Evolutionary conservation across 2,329 filamentous ascomycete species (phyloP).

Genomic region (Bisporella sp.): DNA sequence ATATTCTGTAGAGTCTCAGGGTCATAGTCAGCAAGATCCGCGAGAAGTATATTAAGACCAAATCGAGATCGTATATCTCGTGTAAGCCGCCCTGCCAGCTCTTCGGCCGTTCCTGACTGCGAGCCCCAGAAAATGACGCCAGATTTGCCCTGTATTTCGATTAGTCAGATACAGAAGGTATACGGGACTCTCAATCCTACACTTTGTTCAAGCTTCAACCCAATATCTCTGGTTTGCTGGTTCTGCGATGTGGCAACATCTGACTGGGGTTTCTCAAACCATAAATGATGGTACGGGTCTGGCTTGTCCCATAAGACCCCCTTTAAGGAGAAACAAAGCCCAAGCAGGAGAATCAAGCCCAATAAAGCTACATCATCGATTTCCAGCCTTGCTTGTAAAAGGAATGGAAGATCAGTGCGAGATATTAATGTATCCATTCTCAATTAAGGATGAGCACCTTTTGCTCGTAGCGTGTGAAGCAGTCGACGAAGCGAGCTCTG

Average conservation of each 20-base stretch:
- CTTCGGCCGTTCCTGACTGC: conserved; percentile 39
- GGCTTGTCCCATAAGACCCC: conserved; percentile 39
- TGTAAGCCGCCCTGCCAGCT: conserved; percentile 33
- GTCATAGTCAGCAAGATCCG: conserved; percentile 42
- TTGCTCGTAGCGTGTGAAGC: too few species aligned
- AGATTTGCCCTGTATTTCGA: conserved; percentile 8
- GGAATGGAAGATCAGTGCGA: too few species aligned
- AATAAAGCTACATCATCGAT: conserved; percentile 15
- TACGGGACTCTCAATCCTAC: conserved; percentile 4
- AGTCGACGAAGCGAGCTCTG: too few species aligned
- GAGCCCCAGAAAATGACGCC: conserved; percentile 40
- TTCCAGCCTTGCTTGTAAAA: background rate
- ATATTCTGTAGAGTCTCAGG: conserved; percentile 13
- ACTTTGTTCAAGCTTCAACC: conserved; percentile 22
- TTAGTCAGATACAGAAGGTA: background rate
- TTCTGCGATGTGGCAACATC: background rate
- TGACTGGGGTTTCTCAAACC: conserved; percentile 40
- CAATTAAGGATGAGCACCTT: too few species aligned
- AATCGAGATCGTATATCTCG: conserved; percentile 34
- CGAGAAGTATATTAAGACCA: conserved; percentile 32
- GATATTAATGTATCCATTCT: too few species aligned
- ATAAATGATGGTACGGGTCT: conserved; percentile 41
- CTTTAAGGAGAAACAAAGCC: conserved; percentile 32
- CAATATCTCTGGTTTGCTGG: conserved; percentile 39
- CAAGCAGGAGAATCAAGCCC: conserved; percentile 20